phyloP scores from a whole-genome alignment of 768 basidiomycete species.

The Podaxis carcinomalis region DNA sequence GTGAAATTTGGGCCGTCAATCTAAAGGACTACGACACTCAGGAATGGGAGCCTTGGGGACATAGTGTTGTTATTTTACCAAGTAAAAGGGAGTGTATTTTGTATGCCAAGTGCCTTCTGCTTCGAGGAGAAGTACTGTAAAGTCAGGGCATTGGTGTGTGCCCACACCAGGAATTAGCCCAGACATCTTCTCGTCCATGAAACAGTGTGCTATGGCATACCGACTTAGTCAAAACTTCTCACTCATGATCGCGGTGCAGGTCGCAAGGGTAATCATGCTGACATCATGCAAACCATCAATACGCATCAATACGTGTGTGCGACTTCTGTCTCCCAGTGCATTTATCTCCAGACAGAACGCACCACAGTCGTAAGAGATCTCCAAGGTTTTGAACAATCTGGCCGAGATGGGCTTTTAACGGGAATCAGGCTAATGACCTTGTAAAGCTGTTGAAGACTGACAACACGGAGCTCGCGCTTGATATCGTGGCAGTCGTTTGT shows the following conservation, averaged over 20 bases:
- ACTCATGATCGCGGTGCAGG: constrained; percentile 42
- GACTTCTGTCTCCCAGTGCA: constrained; percentile 1
- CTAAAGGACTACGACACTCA: no score
- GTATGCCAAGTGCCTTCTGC: no score
- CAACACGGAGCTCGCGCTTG: constrained; percentile 47
- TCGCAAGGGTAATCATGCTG: constrained; percentile 22
- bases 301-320: constrained; percentile 16
- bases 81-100: no score
- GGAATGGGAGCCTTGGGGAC: no score
- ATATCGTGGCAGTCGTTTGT: constrained; percentile 68
- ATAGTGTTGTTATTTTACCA: no score
- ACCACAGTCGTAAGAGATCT: constrained; percentile 19
- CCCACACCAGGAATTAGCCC: no score
- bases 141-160: no score
- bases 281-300: constrained; percentile 23
- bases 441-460: constrained; percentile 48
- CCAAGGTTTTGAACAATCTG: constrained; percentile 29
- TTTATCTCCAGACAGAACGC: not conserved
- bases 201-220: no score
- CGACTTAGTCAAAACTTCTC: constrained; percentile 29
- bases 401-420: constrained; percentile 35
- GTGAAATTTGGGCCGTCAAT: no score
- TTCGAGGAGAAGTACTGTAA: no score
- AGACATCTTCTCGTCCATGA: no score
- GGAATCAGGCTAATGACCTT: constrained; percentile 37